These are phyloP conservation scores for Trichoderma polysporum DNA, from an alignment of 2,329 filamentous ascomycete species.

Conservation along the genomic window DNA sequence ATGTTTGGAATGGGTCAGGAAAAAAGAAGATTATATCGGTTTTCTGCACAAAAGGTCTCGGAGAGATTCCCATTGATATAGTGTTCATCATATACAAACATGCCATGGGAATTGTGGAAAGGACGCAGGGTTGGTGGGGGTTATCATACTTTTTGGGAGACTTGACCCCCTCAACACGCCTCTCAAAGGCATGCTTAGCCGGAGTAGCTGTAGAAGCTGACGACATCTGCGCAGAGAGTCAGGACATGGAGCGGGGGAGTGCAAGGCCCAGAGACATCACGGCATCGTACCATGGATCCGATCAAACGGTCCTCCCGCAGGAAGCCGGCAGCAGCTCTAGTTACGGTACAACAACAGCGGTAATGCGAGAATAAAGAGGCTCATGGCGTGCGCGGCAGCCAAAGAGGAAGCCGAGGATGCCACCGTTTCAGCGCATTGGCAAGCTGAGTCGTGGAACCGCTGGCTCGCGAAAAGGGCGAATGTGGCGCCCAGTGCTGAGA, in stretches of 20 bases:
- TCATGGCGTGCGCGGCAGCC: conserved; percentile 24
- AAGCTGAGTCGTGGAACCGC: conserved; percentile 22
- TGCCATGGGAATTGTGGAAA: not conserved
- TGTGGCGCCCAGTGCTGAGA: not conserved
- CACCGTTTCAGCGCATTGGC: conserved; percentile 24
- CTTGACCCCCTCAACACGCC: conserved; percentile 79
- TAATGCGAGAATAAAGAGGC: conserved; percentile 1
- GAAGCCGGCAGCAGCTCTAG: conserved; percentile 17
- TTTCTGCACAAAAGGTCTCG: conserved; percentile 90
- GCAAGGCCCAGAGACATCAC: conserved; percentile 9
- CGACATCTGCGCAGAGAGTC: conserved; percentile 54
- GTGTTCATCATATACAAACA: conserved; percentile 68
- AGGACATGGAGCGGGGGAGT: conserved; percentile 11
- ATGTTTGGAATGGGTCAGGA: conserved; percentile 39
- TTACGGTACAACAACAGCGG: conserved; percentile 18
- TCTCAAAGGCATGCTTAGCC: conserved; percentile 71
- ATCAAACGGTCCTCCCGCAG: conserved; percentile 19
- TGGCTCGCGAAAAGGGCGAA: conserved; percentile 3
- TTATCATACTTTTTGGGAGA: conserved; percentile 79
- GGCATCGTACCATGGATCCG: conserved; percentile 24
- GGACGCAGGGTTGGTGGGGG: conserved; percentile 1
- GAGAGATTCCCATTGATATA: conserved; percentile 99
- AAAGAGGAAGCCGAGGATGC: conserved; percentile 19
- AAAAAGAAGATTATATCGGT: conserved; percentile 62
- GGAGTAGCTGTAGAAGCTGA: conserved; percentile 72